Evolutionary conservation across 345 rosid genomes (phyloP).

Genomic region (Melastoma malabathricum): DNA sequence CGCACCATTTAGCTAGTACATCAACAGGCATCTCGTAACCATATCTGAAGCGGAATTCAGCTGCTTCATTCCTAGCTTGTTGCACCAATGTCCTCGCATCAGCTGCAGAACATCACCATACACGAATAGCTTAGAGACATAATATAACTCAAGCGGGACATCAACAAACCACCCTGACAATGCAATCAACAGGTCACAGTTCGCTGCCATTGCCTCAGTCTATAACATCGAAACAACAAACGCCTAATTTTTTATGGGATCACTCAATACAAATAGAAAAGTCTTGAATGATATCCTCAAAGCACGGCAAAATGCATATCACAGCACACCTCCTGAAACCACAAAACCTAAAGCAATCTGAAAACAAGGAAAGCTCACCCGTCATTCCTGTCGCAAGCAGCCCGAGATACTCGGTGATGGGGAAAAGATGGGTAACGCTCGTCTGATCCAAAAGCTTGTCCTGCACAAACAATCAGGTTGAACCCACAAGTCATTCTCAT

Average conservation of each 20-base stretch:
- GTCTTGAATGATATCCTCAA: no score
- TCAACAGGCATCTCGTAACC: conserved; percentile 99
- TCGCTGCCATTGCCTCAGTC: no score
- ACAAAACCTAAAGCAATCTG: no score
- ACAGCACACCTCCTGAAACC: no score
- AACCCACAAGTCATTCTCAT: neutral
- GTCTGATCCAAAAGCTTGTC: conserved; percentile 99
- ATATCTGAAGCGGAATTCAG: conserved; percentile 87
- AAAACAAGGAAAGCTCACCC: conserved; percentile 25
- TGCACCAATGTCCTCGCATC: conserved; percentile 97
- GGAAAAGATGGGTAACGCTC: conserved; percentile 85
- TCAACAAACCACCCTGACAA: neutral
- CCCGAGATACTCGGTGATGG: conserved; percentile 82
- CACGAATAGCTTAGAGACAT: neutral
- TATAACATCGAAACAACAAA: no score
- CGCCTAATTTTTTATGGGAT: no score
- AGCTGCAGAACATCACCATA: conserved; percentile 32
- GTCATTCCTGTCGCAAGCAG: conserved; percentile 94
- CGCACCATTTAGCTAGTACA: conserved; percentile 65
- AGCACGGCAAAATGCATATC: no score
- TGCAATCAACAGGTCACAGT: no score
- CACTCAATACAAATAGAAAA: no score
- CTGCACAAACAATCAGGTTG: conserved; percentile 21
- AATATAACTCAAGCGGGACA: neutral
- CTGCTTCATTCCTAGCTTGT: conserved; percentile 98